Evolutionary conservation across 2,329 filamentous ascomycete species (phyloP).

Genomic region (Aspergillus pseudonomiae): DNA sequence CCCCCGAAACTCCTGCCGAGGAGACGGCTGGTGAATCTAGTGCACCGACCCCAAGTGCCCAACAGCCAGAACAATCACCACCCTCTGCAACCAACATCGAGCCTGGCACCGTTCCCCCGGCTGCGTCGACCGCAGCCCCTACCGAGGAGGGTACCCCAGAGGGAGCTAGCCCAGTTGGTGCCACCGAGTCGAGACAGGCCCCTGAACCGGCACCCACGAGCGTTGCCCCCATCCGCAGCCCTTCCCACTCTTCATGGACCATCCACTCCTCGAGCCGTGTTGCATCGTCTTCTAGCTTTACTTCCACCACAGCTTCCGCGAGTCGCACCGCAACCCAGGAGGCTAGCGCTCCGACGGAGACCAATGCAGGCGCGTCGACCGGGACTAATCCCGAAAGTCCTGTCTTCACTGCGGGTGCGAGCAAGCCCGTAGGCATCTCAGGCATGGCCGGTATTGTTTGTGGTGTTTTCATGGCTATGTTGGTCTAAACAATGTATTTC

Average conservation of each 20-base stretch:
- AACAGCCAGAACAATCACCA: not conserved
- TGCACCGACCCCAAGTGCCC: not conserved
- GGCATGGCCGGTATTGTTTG: constrained; percentile 20
- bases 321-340: not conserved
- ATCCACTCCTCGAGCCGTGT: constrained; percentile 1
- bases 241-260: not conserved
- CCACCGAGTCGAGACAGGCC: not conserved
- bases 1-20: not conserved
- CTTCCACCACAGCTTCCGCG: not conserved
- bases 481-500: constrained; percentile 14
- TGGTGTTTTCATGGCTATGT: constrained; percentile 20
- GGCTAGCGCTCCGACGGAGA: not conserved
- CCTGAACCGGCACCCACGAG: not conserved
- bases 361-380: not conserved
- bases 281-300: not conserved
- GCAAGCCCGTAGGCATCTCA: constrained; percentile 18
- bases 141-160: not conserved
- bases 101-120: not conserved
- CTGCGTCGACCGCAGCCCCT: not conserved
- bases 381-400: constrained; percentile 20
- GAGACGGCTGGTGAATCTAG: not conserved
- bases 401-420: constrained; percentile 29
- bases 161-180: not conserved
- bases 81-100: not conserved
- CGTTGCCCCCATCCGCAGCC: not conserved